Base-by-base conservation (phyloP, 768 basidiomycete genomes). In the Mycena kentingensis region DNA sequence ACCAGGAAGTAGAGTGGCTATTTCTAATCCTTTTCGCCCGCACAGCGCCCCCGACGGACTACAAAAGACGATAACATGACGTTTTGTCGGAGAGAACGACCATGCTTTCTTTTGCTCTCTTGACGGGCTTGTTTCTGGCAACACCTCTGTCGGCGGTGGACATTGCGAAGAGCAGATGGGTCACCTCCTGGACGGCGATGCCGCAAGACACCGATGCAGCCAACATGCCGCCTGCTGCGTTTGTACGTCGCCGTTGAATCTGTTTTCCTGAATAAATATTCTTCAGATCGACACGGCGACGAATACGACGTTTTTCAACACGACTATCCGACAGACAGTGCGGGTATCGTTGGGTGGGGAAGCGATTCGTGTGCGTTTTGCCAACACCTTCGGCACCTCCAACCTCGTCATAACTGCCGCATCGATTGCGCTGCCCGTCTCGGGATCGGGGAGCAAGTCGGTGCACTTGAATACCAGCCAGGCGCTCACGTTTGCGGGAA, bases 311-410 rank as follows among this genome's bases (percentile, higher is more conserved):
- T 79, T 80, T 62, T 52, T 53, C 47, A 75, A 81, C 60, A 63
- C 72, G 11, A 79, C 78, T 15, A 69, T 81, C 52, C 76, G 79
- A 1, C 78, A 80, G 60, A 80, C 78, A 3, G 55, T 81, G 4
- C 75, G 75, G 49, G 69, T 75, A 51, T 71, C 76, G 4, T 60
- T 74, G 42, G 72, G 68, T 19, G 73, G 69, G 13, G 54, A 66
- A 8, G 65, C 68, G 21, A 72, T 80, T 52, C 75, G 78, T 22
- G 42, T 81, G n/a, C 71, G 74, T 26, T 66, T 81, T 47, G 78
- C 77, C 45, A 81, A 81, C 60, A 72, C 67, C 12, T 81, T 81
- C 51, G 78, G 78, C 3, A 60, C 63, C 2, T 71, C 67, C 27
- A 65, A 72, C 46, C 65, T 79, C 15, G 68, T 70, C 35, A 77